These are phyloP conservation scores for Myxozyma vanderwaltii DNA, from an alignment of 805 yeast genomes.

Conservation along the genomic window DNA sequence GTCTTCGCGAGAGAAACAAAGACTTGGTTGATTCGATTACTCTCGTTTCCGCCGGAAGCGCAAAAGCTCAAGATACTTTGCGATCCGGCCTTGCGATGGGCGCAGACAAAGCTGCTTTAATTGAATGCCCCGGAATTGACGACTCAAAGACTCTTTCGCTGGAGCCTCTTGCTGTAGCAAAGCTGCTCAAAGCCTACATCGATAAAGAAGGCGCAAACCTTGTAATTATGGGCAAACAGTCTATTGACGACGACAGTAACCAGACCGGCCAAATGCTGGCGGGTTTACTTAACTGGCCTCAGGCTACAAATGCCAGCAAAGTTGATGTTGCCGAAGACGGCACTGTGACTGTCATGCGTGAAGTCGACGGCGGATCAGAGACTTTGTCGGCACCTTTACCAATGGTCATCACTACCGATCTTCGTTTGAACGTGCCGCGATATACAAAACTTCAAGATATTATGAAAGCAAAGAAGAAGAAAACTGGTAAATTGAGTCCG, in stretches of 20 bases:
- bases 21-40: constrained; percentile 74
- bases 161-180: constrained; percentile 90
- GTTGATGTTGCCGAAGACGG: constrained; percentile 60
- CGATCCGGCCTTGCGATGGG: constrained; percentile 95
- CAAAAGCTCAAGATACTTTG: constrained; percentile 83
- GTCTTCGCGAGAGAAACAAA: constrained; percentile 67
- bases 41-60: constrained; percentile 87
- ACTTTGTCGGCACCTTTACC: constrained; percentile 78
- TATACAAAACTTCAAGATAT: constrained; percentile 94
- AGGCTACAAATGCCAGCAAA: constrained; percentile 91
- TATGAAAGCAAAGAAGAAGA: constrained; percentile 98
- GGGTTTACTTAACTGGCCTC: constrained; percentile 92
- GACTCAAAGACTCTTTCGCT: constrained; percentile 42
- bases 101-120: constrained; percentile 78
- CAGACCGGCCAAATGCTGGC: constrained; percentile 98
- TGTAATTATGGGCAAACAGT: constrained; percentile 91
- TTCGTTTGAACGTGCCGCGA: constrained; percentile 92
- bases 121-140: constrained; percentile 59
- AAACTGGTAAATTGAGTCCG: constrained; percentile 65
- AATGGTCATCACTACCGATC: constrained; percentile 84
- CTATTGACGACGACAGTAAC: constrained; percentile 92
- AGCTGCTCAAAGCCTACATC: constrained; percentile 72
- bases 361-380: constrained; percentile 94
- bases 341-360: constrained; percentile 73
- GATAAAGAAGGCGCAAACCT: constrained; percentile 72